Evolutionary conservation across 352 stramenopile genomes (phyloP).

Genomic region (Globisporangium rhizosaccharum): DNA sequence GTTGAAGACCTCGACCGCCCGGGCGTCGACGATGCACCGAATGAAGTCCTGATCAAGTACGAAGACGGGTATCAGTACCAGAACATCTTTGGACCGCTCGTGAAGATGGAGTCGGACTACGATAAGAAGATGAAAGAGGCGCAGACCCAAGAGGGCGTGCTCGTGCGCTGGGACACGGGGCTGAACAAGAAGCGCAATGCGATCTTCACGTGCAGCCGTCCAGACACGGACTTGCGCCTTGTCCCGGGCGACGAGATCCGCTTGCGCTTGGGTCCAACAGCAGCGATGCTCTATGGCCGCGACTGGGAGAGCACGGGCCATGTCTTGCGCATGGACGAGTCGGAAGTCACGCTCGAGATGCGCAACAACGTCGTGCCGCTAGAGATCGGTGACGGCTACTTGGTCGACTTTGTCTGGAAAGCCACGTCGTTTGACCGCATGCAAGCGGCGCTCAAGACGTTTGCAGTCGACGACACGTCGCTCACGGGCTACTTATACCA

Average conservation of each 20-base stretch:
- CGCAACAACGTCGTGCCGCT: constrained; percentile 74
- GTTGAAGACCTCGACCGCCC: constrained; percentile 95
- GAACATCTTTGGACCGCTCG: constrained; percentile 97
- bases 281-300: constrained; percentile 73
- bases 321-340: constrained; percentile 85
- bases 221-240: constrained; percentile 87
- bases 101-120: constrained; percentile 99
- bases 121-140: constrained; percentile 99
- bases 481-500: constrained; percentile 99
- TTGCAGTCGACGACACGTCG: constrained; percentile 97
- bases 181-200: constrained; percentile 96
- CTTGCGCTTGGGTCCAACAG: constrained; percentile 85
- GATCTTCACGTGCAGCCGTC: constrained; percentile 91
- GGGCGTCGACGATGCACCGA: constrained; percentile 86
- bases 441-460: constrained; percentile 98
- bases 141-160: constrained; percentile 92
- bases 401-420: constrained; percentile 99
- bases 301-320: constrained; percentile 95
- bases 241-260: constrained; percentile 97
- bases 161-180: constrained; percentile 93
- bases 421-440: constrained; percentile 98
- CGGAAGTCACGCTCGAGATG: constrained; percentile 84
- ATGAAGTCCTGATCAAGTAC: constrained; percentile 89
- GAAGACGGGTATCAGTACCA: constrained; percentile 99
- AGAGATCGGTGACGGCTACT: constrained; percentile 94